Conservation (phyloP, 768 basidiomycete genomes). For the Podaxis carcinomalis region DNA sequence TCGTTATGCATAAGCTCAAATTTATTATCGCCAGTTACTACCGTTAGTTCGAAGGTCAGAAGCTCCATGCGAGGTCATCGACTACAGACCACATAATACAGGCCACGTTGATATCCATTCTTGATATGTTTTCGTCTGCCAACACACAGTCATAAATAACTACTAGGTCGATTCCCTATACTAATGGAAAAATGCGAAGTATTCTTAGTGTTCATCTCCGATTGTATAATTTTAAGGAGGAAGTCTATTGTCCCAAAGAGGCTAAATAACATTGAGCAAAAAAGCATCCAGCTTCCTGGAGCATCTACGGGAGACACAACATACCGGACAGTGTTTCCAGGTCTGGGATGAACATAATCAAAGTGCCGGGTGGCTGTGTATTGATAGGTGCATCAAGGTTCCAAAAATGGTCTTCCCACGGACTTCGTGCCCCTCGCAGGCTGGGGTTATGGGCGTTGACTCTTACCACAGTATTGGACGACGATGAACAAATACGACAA, state of each 20-base stretch:
- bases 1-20: too few species aligned
- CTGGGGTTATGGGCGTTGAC: too few species aligned
- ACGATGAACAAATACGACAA: constrained; percentile 35
- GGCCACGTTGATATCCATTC: neutral
- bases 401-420: neutral
- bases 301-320: neutral
- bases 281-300: neutral
- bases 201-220: neutral
- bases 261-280: neutral
- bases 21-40: too few species aligned
- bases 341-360: neutral
- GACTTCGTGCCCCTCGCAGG: neutral
- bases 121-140: neutral
- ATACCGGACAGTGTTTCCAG: neutral
- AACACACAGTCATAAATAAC: neutral
- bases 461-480: neutral
- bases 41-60: neutral
- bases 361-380: constrained; percentile 11
- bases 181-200: neutral
- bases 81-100: neutral
- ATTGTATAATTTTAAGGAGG: neutral
- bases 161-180: neutral
- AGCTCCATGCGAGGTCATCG: neutral
- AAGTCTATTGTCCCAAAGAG: neutral
- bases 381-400: neutral